Base-by-base conservation (phyloP, 2,329 filamentous ascomycete species). In the Colletotrichum sublineola region DNA sequence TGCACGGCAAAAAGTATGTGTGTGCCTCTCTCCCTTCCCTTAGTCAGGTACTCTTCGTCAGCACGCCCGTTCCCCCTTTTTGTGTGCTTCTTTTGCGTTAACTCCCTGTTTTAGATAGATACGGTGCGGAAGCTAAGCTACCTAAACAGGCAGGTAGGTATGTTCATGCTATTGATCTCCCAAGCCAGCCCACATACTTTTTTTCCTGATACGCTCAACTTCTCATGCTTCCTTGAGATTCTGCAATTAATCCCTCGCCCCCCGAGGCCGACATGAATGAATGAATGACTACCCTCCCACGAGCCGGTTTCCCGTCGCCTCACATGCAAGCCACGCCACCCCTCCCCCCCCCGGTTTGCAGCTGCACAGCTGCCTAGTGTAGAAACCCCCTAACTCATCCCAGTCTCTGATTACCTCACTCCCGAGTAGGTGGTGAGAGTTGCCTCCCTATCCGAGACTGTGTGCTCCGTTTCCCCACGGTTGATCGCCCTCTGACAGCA, bases 401-500 rank as follows among this genome's bases (percentile, higher is more conserved):
- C 61, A 29, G 12, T 57, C 6, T 8, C 36, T 38, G 44, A 20
- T 18, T 18, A 15, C 48, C 61, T 42, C 46, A 9, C 52, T 14
- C 40, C 46, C n/a, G 24, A 24, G 24, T 24, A 40, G 2, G 5
- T 31, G 31, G 9, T 44, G n/a, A 63, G 48, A 55, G 15, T 44
- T 8, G 3, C 1, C 31, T 33, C 9, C 42, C 20, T 44, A 15
- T 53, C 15, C 29, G 50, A 53, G 50, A 18, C 62, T 64, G 62
- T 44, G 46, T 64, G 50, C 50, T 14, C 36, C 36, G 12, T 24
- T 18, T n/a, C 62, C 50, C 62, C 50, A 36, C 50, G 20, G n/a
- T 53, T 55, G 62, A 64, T 64, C 62, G 62, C 50, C 62, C 24
- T 33, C 15, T 64, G 50, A 64, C 62, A 64, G 50, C 62, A 53